phyloP scores from a whole-genome alignment of 495 filamentous ascomycete species.

The Lasiosphaeris hirsuta region DNA sequence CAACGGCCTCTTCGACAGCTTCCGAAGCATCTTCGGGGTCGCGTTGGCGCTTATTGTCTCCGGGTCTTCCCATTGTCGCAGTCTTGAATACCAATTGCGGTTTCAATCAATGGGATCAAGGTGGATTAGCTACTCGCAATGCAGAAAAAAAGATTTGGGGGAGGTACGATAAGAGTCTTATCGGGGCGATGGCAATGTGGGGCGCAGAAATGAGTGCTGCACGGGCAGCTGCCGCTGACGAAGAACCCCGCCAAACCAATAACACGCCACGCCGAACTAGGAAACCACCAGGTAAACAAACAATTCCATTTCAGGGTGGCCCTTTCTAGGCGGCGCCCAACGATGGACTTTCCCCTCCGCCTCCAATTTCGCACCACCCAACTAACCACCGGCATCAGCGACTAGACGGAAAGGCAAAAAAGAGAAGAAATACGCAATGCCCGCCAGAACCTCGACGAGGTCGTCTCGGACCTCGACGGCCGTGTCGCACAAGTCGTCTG shows the following conservation, averaged over 20 bases:
- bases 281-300: conserved; percentile 4
- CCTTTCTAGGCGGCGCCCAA: no score
- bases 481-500: conserved; percentile 56
- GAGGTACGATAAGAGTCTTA: conserved; percentile 3
- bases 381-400: not conserved
- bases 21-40: conserved; percentile 21
- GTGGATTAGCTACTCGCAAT: not conserved
- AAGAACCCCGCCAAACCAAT: not conserved
- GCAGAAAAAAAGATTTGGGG: not conserved
- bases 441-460: conserved; percentile 37
- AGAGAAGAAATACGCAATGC: conserved; percentile 17
- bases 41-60: conserved; percentile 36
- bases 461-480: conserved; percentile 51
- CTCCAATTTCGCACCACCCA: not conserved
- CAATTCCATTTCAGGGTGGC: not conserved
- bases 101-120: not conserved
- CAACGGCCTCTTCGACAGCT: conserved; percentile 7
- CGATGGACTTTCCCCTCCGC: not conserved
- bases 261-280: not conserved
- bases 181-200: not conserved
- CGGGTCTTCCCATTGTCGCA: conserved; percentile 33
- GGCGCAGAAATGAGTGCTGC: not conserved
- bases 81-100: not conserved
- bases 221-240: not conserved
- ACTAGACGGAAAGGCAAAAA: conserved; percentile 4